Evolutionary conservation across 1,139 yeast species (phyloP), one percentile per base, ranked within the genome.

Genomic region (Geotrichum carabidarum): DNA sequence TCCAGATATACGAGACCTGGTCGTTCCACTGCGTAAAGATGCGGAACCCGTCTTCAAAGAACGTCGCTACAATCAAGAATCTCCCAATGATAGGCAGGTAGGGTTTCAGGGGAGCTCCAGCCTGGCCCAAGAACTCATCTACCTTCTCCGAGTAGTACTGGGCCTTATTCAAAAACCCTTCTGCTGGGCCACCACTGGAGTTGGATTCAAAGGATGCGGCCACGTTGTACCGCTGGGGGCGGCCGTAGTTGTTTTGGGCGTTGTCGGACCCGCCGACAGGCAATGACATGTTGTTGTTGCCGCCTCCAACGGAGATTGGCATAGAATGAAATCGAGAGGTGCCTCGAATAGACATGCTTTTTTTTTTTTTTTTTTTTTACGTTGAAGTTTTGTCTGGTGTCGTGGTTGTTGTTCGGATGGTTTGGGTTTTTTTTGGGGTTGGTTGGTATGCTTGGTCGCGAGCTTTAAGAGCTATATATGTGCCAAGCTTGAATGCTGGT

Each of bases 31-130:
- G 98, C 14, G 90, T 76, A 57, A 84, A 67, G 65, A 93, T 88
- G 70, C 99, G 79, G 57, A 86, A 70, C 1, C 96, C 82, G 68
- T 93, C 99, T 71, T 93, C 99, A 64, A 83, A 81, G 68, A 91
- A 93, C 0, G 99, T 93, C 52, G 96, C 96, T 58, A 93, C 96
- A 62, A 93, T 90, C 64, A 91, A 80, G 59, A 88, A 83, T 57
- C 99, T 79, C 32, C 97, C 98, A 62, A 93, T 79, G 27, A 85
- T 83, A 12, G 98, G 98, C 56, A 74, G 65, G 55, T 68, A 70
- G 30, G 77, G 76, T 65, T 71, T 70, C 54, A 74, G 58, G 4
- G 77, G 76, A 22, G 67, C 67, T 34, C 74, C 71, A 17, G 68
- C 53, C 38, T 60, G 59, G 54, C 74, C 75, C 36, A 73, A 61